Evolutionary conservation across 1,284 basidiomycete species (phyloP), one percentile per base, ranked within the genome.

Genomic region (Boletus mariae): DNA sequence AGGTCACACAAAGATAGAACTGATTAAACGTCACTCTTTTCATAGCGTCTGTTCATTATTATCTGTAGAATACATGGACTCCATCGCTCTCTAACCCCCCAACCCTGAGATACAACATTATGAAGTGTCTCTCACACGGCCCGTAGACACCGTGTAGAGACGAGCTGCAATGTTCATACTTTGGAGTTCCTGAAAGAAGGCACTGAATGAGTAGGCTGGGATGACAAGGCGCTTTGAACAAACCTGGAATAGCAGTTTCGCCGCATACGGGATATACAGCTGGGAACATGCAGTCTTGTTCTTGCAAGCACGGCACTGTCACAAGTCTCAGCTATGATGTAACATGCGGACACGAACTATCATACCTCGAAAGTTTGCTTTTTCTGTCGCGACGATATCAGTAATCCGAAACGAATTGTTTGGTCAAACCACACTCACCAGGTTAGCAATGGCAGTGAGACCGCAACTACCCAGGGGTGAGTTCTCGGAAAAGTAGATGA

Each of bases 261-360:
- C 92, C 13, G 92, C 92, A 66, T 94, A 94, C 38, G 92, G 92
- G 72, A 94, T 93, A 66, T 92, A 92, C 20, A 94, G 71, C 62
- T 95, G 93, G 52, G 91, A 94, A 66, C 90, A 89, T 45, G 90
- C 90, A 34, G 94, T 96, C 76, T 94, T 95, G 77, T 97, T 98
- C 67, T 94, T 90, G 74, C 94, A 98, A 40, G 94, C 87, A 54
- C 92, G 85, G 65, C 91, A 94, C 78, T 84, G 48, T 45, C 32
- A 26, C 40, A 57, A 44, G 45, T 28, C 11, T 52, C 38, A 51
- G 48, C 53, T 26, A 42, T 23, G 35, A 56, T 8, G n/a, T 47
- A 45, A 48, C 13, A 23, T 35, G 45, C 31, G 5, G 12, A 12
- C 10, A 6, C 11, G 20, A n/a, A 29, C 29, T 6, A 15, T 49